Percentiles rank a stretch among this genome's conserved stretches.
These are phyloP conservation scores for Cyclocybe aegerita DNA, from an alignment of 768 basidiomycete species.

Conservation along the genomic window DNA sequence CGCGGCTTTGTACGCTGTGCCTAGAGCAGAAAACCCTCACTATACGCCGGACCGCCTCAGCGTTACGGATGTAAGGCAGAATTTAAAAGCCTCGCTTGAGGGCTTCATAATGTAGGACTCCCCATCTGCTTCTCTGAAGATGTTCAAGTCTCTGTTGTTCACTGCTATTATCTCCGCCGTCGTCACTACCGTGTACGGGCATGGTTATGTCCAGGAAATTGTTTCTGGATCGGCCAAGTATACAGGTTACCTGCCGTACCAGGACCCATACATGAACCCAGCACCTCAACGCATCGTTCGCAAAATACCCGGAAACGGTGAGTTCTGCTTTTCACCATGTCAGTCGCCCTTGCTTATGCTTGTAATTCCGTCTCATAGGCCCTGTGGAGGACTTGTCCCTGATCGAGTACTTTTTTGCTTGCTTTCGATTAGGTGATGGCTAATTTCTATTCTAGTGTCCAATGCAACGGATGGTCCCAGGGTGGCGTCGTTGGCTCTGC, in stretches of 20 bases:
- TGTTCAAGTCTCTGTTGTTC: constrained; percentile 2
- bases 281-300: constrained; percentile 40
- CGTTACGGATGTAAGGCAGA: too few relatives aligned
- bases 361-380: constrained; percentile 17
- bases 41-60: too few relatives aligned
- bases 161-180: constrained; percentile 4
- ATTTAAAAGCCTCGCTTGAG: not conserved
- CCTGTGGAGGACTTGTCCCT: constrained; percentile 36
- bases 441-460: constrained; percentile 20
- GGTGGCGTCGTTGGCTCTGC: constrained; percentile 28
- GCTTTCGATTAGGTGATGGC: not conserved
- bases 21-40: too few relatives aligned
- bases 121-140: not conserved
- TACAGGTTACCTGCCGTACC: constrained; percentile 38
- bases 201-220: constrained; percentile 42
- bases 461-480: constrained; percentile 31
- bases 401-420: constrained; percentile 29
- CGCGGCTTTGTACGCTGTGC: too few relatives aligned
- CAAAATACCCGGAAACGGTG: constrained; percentile 40
- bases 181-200: constrained; percentile 19
- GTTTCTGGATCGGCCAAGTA: constrained; percentile 30
- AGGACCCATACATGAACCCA: constrained; percentile 32
- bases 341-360: not conserved
- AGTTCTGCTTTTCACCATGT: constrained; percentile 1
- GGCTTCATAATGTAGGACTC: too few relatives aligned